Base-by-base conservation (phyloP, 768 basidiomycete genomes). In the Hygrophoropsis aurantiaca region DNA sequence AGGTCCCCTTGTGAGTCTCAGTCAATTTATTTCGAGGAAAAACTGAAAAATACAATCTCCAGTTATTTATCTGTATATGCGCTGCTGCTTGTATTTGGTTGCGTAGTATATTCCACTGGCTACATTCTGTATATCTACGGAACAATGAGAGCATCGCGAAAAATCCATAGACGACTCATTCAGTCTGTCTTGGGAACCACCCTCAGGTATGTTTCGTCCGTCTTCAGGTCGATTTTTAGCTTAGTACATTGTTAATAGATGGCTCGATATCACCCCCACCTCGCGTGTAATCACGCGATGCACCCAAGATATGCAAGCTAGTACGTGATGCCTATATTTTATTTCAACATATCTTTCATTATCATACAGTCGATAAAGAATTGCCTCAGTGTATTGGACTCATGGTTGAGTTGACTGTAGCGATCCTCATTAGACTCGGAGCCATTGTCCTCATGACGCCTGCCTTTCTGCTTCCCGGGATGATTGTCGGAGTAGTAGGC, bases 281-380 rank as follows among this genome's bases (percentile, higher is more conserved):
- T 75, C 77, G 11, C 77, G 85, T 4, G 77, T 89, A 42, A 79
- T 86, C 35, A 69, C 82, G 24, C 74, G 85, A 42, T 80, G 80
- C 59, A 87, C 85, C 1, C 78, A 83, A 44, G 85, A 87, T 57
- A 83, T 86, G 16, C 61, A 54, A 39, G 39, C 47, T 18, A 52
- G 70, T 62, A 47, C 32, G n/a, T n/a, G 53, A 51, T 40, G 0
- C 27, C 27, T 39, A 43, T 27, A 19, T 18, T 15, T 11, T 13
- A 2, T 5, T 20, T 34, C 34, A 33, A 42, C n/a, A 11, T 13
- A 27, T 44, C 1, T 16, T 44, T 55, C 21, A 44, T 19, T 9
- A 13, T 37, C 9, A 44, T 27, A 25, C 36, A 64, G 70, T 74
- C 36, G 73, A 74, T 49, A 69, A 61, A 8, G 63, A 61, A 4